Conservation (phyloP, 1,139 yeast genomes). For the Hansenula anomala region DNA sequence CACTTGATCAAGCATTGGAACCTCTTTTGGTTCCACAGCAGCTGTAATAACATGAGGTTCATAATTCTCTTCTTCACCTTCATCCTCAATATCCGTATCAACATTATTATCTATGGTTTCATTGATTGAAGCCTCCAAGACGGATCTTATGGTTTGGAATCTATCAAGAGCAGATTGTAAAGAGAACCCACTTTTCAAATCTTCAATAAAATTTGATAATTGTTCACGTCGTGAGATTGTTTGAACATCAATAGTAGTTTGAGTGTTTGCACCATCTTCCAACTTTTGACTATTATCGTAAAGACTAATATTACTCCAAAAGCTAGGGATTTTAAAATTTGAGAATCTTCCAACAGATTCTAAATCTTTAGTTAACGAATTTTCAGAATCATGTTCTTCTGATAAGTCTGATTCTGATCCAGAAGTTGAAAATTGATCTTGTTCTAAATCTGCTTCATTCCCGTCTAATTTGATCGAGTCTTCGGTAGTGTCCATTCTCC, state of each 20-base stretch:
- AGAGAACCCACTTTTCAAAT: conserved; percentile 47
- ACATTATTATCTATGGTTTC: conserved; percentile 24
- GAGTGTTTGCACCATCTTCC: not conserved
- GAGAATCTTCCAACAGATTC: conserved; percentile 39
- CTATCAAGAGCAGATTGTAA: conserved; percentile 50
- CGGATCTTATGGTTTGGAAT: conserved; percentile 45
- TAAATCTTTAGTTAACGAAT: conserved; percentile 38
- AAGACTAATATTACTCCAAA: conserved; percentile 7
- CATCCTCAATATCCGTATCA: conserved; percentile 39
- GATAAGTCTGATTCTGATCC: not conserved
- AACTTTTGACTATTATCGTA: not conserved
- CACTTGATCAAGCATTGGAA: conserved; percentile 47
- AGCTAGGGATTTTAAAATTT: conserved; percentile 16
- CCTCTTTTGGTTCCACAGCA: conserved; percentile 41
- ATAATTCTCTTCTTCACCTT: conserved; percentile 27
- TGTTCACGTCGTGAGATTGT: conserved; percentile 31
- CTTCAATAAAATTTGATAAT: conserved; percentile 44
- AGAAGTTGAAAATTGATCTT: not conserved
- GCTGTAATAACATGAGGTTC: conserved; percentile 55
- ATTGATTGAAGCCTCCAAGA: conserved; percentile 21
- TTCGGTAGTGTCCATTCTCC: no score
- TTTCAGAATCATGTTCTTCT: conserved; percentile 9
- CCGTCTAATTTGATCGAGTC: not conserved
- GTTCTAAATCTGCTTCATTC: conserved; percentile 1
- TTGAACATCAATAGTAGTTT: conserved; percentile 9